Conservation (phyloP, 179 eudicot species). For the Spergularia azorica region DNA sequence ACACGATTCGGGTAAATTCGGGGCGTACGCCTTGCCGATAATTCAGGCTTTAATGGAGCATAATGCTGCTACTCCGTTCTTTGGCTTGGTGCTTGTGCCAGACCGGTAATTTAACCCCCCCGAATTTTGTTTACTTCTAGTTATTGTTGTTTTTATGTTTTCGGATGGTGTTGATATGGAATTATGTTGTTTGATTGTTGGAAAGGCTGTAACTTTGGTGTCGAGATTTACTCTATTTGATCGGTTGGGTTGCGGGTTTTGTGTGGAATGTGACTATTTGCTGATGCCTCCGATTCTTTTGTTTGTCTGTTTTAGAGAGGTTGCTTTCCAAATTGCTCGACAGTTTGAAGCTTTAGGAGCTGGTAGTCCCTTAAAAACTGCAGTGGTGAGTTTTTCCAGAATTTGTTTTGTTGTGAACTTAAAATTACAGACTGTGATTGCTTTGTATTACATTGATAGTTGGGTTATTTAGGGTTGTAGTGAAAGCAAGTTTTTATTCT, state of each 20-base stretch:
- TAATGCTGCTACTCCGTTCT: conserved; percentile 60
- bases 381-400: conserved; percentile 56
- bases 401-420: background rate
- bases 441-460: too few relatives aligned
- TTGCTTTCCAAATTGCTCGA: conserved; percentile 92
- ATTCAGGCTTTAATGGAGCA: conserved; percentile 69
- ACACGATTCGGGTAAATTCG: conserved; percentile 97
- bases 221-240: too few relatives aligned
- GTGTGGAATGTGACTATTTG: too few relatives aligned
- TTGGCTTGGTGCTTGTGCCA: conserved; percentile 83
- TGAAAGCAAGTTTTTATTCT: background rate
- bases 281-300: background rate
- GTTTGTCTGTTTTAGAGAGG: conserved; percentile 52
- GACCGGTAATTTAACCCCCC: conserved; percentile 48
- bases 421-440: too few relatives aligned
- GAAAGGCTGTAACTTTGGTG: too few relatives aligned
- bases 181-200: too few relatives aligned
- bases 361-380: conserved; percentile 73
- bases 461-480: background rate
- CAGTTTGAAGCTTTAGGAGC: conserved; percentile 96
- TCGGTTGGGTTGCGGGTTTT: too few relatives aligned
- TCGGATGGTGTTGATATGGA: too few relatives aligned
- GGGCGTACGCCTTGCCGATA: conserved; percentile 91
- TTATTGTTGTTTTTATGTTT: background rate
- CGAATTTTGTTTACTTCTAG: too few relatives aligned